phyloP scores from a whole-genome alignment of 2,329 filamentous ascomycete genomes.

The Colletotrichum euphorbiae region DNA sequence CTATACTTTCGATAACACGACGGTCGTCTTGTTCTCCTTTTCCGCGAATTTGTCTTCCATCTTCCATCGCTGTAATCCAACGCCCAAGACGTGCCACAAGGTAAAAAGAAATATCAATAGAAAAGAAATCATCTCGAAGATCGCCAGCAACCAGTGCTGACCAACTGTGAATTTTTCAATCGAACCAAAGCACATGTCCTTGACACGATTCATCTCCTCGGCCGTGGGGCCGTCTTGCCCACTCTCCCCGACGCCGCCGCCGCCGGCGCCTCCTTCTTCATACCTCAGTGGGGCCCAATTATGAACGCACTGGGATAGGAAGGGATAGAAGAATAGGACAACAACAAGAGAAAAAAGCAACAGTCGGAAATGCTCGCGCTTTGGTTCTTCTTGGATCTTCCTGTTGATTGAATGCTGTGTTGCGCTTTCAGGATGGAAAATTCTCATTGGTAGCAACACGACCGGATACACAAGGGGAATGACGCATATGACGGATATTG shows the following conservation, averaged over 20 bases:
- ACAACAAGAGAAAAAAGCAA: constrained; percentile 10
- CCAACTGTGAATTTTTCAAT: neutral
- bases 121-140: constrained; percentile 8
- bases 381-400: neutral
- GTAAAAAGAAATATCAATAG: constrained; percentile 9
- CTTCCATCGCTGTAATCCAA: neutral
- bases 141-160: constrained; percentile 6
- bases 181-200: constrained; percentile 10
- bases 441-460: constrained; percentile 20
- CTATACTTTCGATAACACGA: neutral
- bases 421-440: constrained; percentile 9
- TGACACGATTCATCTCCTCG: neutral
- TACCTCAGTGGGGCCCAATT: constrained; percentile 30
- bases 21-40: neutral
- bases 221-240: neutral
- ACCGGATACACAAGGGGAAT: constrained; percentile 42
- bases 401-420: neutral
- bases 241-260: neutral
- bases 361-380: neutral
- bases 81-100: neutral
- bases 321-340: constrained; percentile 43
- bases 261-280: constrained; percentile 22
- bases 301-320: constrained; percentile 44
- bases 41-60: neutral
- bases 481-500: constrained; percentile 42